phyloP scores from a whole-genome alignment of 1,284 basidiomycete species.

The Porodaedalea pini region DNA sequence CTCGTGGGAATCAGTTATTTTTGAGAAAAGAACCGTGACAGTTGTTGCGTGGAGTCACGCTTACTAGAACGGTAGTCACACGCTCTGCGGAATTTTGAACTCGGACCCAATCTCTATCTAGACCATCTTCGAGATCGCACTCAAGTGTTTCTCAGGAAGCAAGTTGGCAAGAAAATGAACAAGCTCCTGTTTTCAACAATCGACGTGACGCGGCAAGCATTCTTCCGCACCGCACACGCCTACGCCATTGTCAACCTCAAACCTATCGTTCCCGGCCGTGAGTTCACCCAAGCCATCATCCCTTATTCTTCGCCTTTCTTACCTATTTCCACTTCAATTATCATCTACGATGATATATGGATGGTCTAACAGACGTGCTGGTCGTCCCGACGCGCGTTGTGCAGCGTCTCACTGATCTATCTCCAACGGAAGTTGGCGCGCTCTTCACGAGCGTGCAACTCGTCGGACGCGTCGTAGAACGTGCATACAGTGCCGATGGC shows the following conservation, averaged over 20 bases:
- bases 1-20: no score
- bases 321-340: neutral
- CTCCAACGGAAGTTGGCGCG: constrained; percentile 66
- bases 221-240: constrained; percentile 67
- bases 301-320: neutral
- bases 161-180: constrained; percentile 31
- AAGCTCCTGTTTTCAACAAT: constrained; percentile 74
- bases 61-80: no score
- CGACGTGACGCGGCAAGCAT: constrained; percentile 80
- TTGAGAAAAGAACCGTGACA: no score
- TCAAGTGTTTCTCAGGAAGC: neutral
- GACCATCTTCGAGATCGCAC: neutral
- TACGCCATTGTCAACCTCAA: constrained; percentile 91
- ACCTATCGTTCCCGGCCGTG: constrained; percentile 89
- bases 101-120: neutral
- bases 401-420: constrained; percentile 72
- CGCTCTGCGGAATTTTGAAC: no score
- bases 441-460: constrained; percentile 75
- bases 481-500: constrained; percentile 69
- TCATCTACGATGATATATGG: constrained; percentile 8
- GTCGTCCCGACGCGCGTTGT: constrained; percentile 78
- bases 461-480: constrained; percentile 65
- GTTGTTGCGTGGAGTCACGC: no score
- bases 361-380: constrained; percentile 68
- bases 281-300: constrained; percentile 33